Evolutionary conservation across 1,139 yeast genomes (phyloP), one percentile per base, ranked within the genome.

Genomic region (Suhomyces kunorum): DNA sequence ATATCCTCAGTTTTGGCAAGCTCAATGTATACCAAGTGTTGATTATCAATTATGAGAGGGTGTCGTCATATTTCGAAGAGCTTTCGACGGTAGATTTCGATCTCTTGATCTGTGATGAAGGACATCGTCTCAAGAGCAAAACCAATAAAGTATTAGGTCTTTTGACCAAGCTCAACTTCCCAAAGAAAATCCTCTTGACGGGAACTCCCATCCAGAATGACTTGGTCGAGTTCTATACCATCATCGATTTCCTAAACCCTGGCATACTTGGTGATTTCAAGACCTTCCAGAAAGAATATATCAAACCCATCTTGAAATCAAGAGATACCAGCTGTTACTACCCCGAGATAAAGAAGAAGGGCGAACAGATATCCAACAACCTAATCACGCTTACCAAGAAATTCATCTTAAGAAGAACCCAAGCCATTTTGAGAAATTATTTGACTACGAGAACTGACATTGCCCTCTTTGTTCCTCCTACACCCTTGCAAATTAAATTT

Each of bases 191-290:
- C 4, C 58, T 92, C 15, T 64, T 92, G 8, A 81, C 96, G 0
- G 98, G 98, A 0, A 92, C 98, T 0, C 98, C 98, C 0, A 87
- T 92, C 24, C 98, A 92, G 58, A 92, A 92, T 60, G 96, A 92
- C 58, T 72, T 94, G 40, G 70, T 69, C 2, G 99, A 92, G 56
- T 92, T 87, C 57, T 88, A 70, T 60, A 84, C 87, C 9, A 79
- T 92, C 56, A 78, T 85, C 6, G 85, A 89, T 54, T 90, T 90
- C 57, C 67, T 89, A 11, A 89, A 88, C 54, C 96, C 97, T 0
- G 92, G 90, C 0, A 66, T 85, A 2, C 64, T 92, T 23, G 96
- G 96, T 0, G 68, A 74, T 0, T 74, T 76, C 42, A 66, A 75
- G 23, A 63, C 68, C 2, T 92, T 92, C 57, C 89, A 85, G 52